phyloP scores from a whole-genome alignment of 2,329 filamentous ascomycete species.

The Fusarium lyarnte region DNA sequence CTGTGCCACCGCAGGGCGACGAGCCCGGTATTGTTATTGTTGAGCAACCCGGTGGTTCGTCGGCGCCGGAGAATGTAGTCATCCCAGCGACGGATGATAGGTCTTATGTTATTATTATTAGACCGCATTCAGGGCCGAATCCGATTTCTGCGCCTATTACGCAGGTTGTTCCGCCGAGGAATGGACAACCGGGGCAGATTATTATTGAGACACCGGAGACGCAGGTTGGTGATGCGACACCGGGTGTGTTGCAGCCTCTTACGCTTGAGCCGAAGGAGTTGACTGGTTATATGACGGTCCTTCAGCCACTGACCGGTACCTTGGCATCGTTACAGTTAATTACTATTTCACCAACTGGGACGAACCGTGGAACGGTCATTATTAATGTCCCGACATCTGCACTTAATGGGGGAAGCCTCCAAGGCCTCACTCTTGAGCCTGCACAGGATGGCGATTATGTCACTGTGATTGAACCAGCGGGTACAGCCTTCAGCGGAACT shows the following conservation, averaged over 20 bases:
- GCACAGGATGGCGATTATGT: conserved; percentile 16
- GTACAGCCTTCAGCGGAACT: background rate
- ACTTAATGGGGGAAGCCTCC: background rate
- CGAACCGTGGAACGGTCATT: conserved; percentile 29
- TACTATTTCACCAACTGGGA: conserved; percentile 29
- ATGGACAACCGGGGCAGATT: conserved; percentile 20
- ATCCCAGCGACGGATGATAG: conserved; percentile 31
- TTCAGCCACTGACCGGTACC: conserved; percentile 15
- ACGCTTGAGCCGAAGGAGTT: conserved; percentile 16
- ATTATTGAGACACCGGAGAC: conserved; percentile 40
- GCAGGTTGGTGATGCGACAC: background rate
- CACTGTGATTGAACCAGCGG: conserved; percentile 27
- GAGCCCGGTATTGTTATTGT: conserved; percentile 35
- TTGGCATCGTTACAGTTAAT: conserved; percentile 1
- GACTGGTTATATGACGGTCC: conserved; percentile 29
- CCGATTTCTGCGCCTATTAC: conserved; percentile 30
- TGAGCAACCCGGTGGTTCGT: conserved; percentile 24
- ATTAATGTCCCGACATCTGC: conserved; percentile 23
- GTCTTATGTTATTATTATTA: conserved; percentile 33
- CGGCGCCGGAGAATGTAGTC: conserved; percentile 19
- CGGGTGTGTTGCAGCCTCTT: conserved; percentile 5
- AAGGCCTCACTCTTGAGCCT: conserved; percentile 20
- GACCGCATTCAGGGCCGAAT: conserved; percentile 25
- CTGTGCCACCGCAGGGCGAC: conserved; percentile 30
- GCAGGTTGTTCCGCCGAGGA: conserved; percentile 16